Evolutionary conservation across 495 filamentous ascomycete genomes (phyloP).

Genomic region (Polyplosphaeria fusca): DNA sequence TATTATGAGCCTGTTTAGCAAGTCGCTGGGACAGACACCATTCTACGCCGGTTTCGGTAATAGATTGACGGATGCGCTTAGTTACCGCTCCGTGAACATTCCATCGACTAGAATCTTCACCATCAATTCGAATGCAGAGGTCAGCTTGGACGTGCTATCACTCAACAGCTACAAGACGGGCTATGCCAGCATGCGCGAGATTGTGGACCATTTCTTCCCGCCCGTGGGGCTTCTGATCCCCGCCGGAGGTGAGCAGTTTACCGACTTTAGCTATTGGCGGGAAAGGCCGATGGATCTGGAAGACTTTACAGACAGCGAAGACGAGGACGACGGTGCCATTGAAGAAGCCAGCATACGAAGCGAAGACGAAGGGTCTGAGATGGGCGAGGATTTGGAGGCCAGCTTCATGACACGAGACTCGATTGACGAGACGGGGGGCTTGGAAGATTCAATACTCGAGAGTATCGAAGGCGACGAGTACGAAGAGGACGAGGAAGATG

Average conservation of each 20-base stretch:
- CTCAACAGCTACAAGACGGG: constrained; percentile 95
- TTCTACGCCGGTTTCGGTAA: constrained; percentile 99
- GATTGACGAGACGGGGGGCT: constrained; percentile 34
- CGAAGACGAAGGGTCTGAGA: constrained; percentile 47
- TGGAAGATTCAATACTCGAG: constrained; percentile 36
- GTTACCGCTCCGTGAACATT: constrained; percentile 93
- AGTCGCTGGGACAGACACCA: constrained; percentile 47
- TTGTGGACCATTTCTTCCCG: constrained; percentile 97
- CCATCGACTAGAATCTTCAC: constrained; percentile 93
- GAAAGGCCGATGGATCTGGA: constrained; percentile 39
- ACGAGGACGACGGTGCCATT: constrained; percentile 45
- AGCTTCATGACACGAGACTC: constrained; percentile 36
- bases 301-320: constrained; percentile 43
- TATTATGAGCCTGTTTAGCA: constrained; percentile 81
- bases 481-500: constrained; percentile 44
- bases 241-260: constrained; percentile 43
- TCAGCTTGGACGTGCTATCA: constrained; percentile 84
- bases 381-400: constrained; percentile 45
- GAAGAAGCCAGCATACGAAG: constrained; percentile 37
- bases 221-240: constrained; percentile 41
- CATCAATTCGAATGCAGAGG: constrained; percentile 97
- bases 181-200: constrained; percentile 93
- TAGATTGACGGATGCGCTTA: constrained; percentile 90
- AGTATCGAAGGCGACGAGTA: constrained; percentile 37
- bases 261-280: constrained; percentile 48